Conservation (phyloP, 2,329 filamentous ascomycete genomes). For the Talaromyces piceae region DNA sequence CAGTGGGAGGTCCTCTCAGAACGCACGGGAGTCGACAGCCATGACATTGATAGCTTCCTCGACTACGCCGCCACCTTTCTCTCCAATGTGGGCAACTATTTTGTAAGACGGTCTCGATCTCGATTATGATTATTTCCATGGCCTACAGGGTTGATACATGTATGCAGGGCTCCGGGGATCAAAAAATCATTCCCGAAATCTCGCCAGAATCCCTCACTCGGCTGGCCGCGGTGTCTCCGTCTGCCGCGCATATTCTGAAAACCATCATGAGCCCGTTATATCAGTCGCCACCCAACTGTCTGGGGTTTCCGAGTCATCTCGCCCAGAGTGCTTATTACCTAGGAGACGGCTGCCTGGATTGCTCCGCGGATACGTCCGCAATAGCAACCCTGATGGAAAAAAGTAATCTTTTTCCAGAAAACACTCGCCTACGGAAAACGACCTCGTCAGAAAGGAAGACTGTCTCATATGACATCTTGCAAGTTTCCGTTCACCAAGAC, state of each 20-base stretch:
- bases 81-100: neutral
- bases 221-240: neutral
- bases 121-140: too few species aligned
- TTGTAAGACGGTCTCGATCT: neutral
- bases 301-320: neutral
- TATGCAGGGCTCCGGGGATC: neutral
- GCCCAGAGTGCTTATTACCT: neutral
- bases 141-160: too few species aligned
- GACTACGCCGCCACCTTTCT: neutral
- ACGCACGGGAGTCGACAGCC: conserved; percentile 39
- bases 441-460: neutral
- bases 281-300: neutral
- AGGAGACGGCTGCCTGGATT: neutral
- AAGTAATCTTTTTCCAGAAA: neutral
- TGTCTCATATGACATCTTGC: neutral
- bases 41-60: conserved; percentile 38
- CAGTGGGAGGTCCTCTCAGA: conserved; percentile 38
- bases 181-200: neutral
- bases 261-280: neutral
- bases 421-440: neutral
- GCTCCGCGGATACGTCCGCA: neutral
- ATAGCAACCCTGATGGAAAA: neutral
- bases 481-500: neutral
- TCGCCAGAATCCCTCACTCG: neutral
- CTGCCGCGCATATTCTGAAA: neutral